Evolutionary conservation across 2,329 filamentous ascomycete genomes (phyloP).

Genomic region (Epichloe festucae): DNA sequence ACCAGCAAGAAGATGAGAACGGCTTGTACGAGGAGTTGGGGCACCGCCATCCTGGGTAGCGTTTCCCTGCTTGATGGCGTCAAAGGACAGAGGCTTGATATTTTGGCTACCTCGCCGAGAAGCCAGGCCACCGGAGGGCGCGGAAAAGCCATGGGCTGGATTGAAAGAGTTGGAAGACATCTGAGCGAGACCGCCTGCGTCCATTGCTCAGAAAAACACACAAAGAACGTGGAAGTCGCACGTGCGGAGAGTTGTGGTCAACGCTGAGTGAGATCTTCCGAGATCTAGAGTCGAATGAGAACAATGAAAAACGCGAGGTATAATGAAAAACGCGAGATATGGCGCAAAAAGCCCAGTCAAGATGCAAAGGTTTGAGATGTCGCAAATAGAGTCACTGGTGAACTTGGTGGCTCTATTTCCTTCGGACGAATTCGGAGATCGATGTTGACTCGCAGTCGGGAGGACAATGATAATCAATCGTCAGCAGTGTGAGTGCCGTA

Average conservation of each 20-base stretch:
- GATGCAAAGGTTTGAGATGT: background rate
- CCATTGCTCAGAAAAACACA: constrained; percentile 42
- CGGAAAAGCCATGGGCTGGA: constrained; percentile 57
- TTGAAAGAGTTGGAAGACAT: constrained; percentile 84
- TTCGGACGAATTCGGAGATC: background rate
- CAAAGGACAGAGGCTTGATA: constrained; percentile 81
- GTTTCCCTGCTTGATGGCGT: constrained; percentile 54
- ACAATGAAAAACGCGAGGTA: background rate
- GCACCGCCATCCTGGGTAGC: constrained; percentile 55
- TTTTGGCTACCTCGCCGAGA: constrained; percentile 73
- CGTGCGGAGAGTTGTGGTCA: background rate
- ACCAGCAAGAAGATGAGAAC: constrained; percentile 86
- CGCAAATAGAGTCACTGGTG: background rate
- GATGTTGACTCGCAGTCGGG: background rate
- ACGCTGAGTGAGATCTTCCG: background rate
- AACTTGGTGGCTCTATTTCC: background rate
- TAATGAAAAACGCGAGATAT: background rate
- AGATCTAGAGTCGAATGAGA: background rate
- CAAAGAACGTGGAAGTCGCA: background rate
- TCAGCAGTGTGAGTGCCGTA: background rate
- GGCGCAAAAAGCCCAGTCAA: background rate
- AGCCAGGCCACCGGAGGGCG: constrained; percentile 69
- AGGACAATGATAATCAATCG: background rate
- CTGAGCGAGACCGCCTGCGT: constrained; percentile 98
- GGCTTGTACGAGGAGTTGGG: constrained; percentile 81